Evolutionary conservation across 495 filamentous ascomycete species (phyloP).

Genomic region (Letharia lupina): DNA sequence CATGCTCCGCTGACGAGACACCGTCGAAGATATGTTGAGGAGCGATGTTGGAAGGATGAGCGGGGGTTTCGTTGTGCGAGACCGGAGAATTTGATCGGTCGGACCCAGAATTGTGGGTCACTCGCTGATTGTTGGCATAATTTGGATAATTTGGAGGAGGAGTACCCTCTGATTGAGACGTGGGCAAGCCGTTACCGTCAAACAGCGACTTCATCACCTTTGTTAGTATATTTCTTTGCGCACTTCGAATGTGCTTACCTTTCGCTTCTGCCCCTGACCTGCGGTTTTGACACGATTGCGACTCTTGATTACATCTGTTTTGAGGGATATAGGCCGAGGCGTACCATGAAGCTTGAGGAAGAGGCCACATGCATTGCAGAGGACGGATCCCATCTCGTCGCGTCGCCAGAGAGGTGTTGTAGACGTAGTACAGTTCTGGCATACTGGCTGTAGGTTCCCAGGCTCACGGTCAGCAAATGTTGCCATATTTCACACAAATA

Average conservation of each 20-base stretch:
- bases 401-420: conserved; percentile 95
- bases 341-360: conserved; percentile 95
- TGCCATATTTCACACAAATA: conserved; percentile 43
- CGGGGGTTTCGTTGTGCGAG: conserved; percentile 78
- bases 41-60: conserved; percentile 63
- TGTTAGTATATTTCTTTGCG: not conserved
- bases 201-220: conserved; percentile 38
- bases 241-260: conserved; percentile 47
- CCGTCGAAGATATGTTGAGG: conserved; percentile 74
- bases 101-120: conserved; percentile 63
- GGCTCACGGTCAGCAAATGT: conserved; percentile 49
- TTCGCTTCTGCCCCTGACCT: conserved; percentile 78
- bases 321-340: conserved; percentile 87
- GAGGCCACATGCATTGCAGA: conserved; percentile 97
- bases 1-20: conserved; percentile 53
- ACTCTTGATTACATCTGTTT: conserved; percentile 99
- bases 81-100: conserved; percentile 79
- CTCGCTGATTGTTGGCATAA: conserved; percentile 50
- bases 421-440: conserved; percentile 92
- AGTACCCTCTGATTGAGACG: conserved; percentile 49
- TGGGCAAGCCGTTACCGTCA: conserved; percentile 50
- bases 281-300: conserved; percentile 94
- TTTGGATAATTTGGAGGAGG: conserved; percentile 41
- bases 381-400: conserved; percentile 92
- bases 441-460: conserved; percentile 76